Base-by-base conservation (phyloP, 1,284 basidiomycete species). In the Tilletia caries region DNA sequence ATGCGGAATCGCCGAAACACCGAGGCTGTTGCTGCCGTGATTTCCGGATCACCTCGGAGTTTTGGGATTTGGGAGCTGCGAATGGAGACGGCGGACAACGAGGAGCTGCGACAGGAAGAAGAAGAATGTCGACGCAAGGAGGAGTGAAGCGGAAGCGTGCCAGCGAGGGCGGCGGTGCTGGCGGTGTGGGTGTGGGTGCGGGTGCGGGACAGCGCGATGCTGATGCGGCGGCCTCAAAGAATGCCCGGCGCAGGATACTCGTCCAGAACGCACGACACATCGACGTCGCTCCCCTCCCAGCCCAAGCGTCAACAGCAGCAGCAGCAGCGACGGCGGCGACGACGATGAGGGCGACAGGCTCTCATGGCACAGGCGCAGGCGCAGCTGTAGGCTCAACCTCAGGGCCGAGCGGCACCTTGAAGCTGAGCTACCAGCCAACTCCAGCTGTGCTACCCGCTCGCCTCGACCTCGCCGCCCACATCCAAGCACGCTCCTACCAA, bases 401-500 rank as follows among this genome's bases (percentile, higher is more conserved):
- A n/a, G n/a, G n/a, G n/a, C n/a, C n/a, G n/a, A n/a, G 29, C 37
- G 15, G 6, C 13, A 1, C 62, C 3, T 20, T 29, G 12, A 50
- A 46, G 0, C 29, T 43, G 5, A 23, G n/a, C 43, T 20, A 44
- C 23, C 29, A 62, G 23, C 58, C 58, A 15, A 29, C 27, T 6
- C 58, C 58, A 62, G 32, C 18, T 3, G 52, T 15, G 43, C 75
- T 73, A 2, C 75, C 75, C 1, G 71, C 74, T 4, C 75, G 72
- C 41, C 33, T 77, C 62, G 73, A 74, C 43, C 66, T 77, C 13
- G 69, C 72, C 46, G 48, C 67, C n/a, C 66, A 71, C 20, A 66
- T 76, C 4, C 71, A 73, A 1, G 71, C 76, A 4, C 70, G 76
- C 20, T 72, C 75, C 6, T 74, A 74, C 41, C 73, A 78, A 68